Evolutionary conservation across 1,139 yeast species (phyloP).

Genomic region (Yamadazyma triangularis): DNA sequence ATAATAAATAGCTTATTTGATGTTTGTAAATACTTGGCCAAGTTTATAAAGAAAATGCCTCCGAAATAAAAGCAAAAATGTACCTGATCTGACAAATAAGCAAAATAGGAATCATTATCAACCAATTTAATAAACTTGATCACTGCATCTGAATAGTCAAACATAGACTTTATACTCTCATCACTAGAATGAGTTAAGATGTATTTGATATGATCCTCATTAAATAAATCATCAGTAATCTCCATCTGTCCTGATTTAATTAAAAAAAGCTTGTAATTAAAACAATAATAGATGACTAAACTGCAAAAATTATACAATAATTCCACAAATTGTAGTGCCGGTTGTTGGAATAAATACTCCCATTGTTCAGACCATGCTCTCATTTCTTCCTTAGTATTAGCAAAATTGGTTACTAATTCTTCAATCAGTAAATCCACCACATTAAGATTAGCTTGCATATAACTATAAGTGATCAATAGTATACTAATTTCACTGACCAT

Average conservation of each 20-base stretch:
- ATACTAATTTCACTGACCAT: slow-evolving; percentile 78
- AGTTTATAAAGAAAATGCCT: slow-evolving; percentile 39
- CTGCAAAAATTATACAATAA: slow-evolving; percentile 66
- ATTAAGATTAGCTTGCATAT: slow-evolving; percentile 41
- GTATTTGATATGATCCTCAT: slow-evolving; percentile 20
- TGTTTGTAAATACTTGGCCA: slow-evolving; percentile 11
- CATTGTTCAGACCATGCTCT: slow-evolving; percentile 65
- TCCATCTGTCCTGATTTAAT: slow-evolving; percentile 7
- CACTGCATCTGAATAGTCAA: slow-evolving; percentile 38
- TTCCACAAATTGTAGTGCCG: slow-evolving; percentile 74
- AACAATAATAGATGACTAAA: slow-evolving; percentile 40
- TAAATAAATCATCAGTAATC: slow-evolving; percentile 12
- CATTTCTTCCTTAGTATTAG: slow-evolving; percentile 33
- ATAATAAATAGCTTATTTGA: slow-evolving; percentile 6
- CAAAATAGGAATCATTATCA: slow-evolving; percentile 58
- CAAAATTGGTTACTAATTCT: slow-evolving; percentile 21
- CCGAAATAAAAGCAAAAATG: slow-evolving; percentile 55
- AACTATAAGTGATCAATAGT: slow-evolving; percentile 58
- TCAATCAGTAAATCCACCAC: slow-evolving; percentile 14
- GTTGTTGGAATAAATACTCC: slow-evolving; percentile 68
- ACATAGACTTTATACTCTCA: slow-evolving; percentile 19
- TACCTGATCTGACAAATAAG: slow-evolving; percentile 64
- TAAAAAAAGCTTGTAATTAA: slow-evolving; percentile 21
- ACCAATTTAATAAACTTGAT: slow-evolving; percentile 37
- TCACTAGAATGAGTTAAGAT: slow-evolving; percentile 19